These are phyloP conservation scores for Alternaria conjuncta DNA, from an alignment of 2,329 filamentous ascomycete species.

Conservation along the genomic window DNA sequence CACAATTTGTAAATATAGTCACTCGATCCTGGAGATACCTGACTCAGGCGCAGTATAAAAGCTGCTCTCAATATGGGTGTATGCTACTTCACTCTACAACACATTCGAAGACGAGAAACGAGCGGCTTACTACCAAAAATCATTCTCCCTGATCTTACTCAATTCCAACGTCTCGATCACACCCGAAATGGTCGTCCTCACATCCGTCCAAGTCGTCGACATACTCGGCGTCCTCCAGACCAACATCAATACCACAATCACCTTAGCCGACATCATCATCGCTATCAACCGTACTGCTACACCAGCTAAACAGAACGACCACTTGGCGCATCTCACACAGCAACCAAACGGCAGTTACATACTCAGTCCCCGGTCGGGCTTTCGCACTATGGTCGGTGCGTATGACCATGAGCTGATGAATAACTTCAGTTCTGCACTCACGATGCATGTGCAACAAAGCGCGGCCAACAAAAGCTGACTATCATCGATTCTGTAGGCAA, in stretches of 20 bases:
- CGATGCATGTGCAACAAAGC: accelerated
- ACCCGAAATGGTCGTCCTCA: too few relatives aligned
- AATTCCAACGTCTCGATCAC: too few relatives aligned
- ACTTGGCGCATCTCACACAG: too few relatives aligned
- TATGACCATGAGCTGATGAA: not conserved
- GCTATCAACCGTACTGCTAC: too few relatives aligned
- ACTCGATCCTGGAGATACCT: not conserved
- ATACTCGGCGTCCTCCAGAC: too few relatives aligned
- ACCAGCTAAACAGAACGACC: too few relatives aligned
- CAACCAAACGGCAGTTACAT: too few relatives aligned
- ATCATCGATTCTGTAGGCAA: not conserved
- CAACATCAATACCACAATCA: too few relatives aligned
- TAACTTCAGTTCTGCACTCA: accelerated
- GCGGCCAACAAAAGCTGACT: not conserved
- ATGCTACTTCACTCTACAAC: not conserved
- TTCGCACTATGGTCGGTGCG: not conserved
- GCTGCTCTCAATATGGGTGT: not conserved
- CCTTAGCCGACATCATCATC: too few relatives aligned
- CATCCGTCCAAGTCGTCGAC: too few relatives aligned
- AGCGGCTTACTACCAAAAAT: not conserved
- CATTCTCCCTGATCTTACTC: too few relatives aligned
- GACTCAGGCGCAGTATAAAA: not conserved
- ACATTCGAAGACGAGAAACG: not conserved
- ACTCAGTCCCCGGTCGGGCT: not conserved
- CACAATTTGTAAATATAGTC: accelerated